Evolutionary conservation across 306 rosid genomes (phyloP), one percentile per base, ranked within the genome.

Genomic region (Glycine latifolia): DNA sequence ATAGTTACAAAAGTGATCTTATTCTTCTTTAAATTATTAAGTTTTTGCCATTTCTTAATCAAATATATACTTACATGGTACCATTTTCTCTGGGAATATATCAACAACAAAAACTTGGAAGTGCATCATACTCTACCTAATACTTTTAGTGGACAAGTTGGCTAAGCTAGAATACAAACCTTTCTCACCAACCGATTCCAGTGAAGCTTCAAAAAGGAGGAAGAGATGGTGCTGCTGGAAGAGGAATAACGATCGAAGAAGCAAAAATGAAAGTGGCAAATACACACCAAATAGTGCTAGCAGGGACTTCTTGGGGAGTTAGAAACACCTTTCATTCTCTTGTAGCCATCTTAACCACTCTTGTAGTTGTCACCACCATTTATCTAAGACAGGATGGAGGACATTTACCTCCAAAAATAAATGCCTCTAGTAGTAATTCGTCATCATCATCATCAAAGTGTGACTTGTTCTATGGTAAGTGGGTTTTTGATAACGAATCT

Each of bases 401-500:
- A 11, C 60, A 75, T 39, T 0, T 50, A 0, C 66, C 76, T 4
- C 85, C 78, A 71, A 81, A 60, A 46, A 8, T 43, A 78, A 43
- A 67, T 49, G 37, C 59, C 11, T 77, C 90, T 15, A 33, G 5
- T 11, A 75, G 47, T 7, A 35, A 67, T 10, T 10, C 39, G 3
- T 37, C 41, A 0, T 37, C 44, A 5, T 39, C 59, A 67, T 59
- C 58, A 12, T 73, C 90, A 46, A 80, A 78, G 31, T 92, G 98
- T 85, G 78, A 94, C 87, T 58, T 89, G 83, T 94, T 87, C 59
- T 82, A 79, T 10, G 98, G 98, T 10, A 89, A 88, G 20, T 94
- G 98, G 98, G 89, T 94, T 49, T 91, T 83, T 63, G 96, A 94
- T 75, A 92, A 92, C 59, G 49, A 82, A 17, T 79, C 97, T 13